phyloP scores from a whole-genome alignment of 2,329 filamentous ascomycete species.

The Diaporthe capsici region DNA sequence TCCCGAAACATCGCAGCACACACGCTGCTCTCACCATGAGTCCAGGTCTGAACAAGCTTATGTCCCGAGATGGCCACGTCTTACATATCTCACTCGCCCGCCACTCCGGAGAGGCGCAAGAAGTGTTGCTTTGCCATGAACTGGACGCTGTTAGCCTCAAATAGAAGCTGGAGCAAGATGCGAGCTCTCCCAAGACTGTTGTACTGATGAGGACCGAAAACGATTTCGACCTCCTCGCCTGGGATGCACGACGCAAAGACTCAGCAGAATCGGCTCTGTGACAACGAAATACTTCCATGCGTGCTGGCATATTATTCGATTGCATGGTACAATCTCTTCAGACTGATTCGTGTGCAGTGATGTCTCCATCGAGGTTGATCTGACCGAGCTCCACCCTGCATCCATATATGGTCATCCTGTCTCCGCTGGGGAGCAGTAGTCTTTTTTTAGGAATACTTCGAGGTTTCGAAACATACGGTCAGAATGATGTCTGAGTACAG shows the following conservation, averaged over 20 bases:
- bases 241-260: neutral
- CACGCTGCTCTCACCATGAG: neutral
- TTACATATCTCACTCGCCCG: neutral
- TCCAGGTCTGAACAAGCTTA: neutral
- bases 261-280: neutral
- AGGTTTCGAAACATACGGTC: no score
- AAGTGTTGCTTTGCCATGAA: neutral
- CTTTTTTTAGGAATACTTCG: neutral
- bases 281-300: neutral
- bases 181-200: neutral
- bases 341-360: neutral
- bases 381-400: neutral
- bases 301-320: neutral
- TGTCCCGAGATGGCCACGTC: neutral
- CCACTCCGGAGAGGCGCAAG: no score
- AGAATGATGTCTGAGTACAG: neutral
- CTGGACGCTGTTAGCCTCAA: neutral
- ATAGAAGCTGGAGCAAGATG: neutral
- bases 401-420: neutral
- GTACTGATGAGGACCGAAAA: neutral
- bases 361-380: neutral
- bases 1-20: neutral
- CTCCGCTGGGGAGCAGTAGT: neutral
- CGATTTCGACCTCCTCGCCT: neutral
- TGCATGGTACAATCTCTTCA: neutral